Evolutionary conservation across 768 basidiomycete species (phyloP), one percentile per base, ranked within the genome.

Genomic region (Russula abietina): DNA sequence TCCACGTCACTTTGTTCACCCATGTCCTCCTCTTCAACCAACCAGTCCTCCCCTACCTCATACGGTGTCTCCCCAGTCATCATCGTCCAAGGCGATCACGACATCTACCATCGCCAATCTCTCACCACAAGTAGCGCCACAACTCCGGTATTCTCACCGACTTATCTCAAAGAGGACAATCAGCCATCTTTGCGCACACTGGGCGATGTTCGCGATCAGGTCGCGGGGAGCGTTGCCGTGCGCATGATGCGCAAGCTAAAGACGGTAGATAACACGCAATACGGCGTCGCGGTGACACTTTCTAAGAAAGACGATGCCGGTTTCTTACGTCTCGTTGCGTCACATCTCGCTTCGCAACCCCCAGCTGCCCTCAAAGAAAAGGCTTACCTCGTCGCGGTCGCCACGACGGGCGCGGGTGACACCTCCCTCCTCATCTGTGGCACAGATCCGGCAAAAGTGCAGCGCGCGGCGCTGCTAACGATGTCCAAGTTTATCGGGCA

Each of bases 401-500:
- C 79, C 19, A 81, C 83, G 0, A 81, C 80, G 7, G 77, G 79
- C 63, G 11, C 60, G 4, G 69, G 69, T 3, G 57, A 64, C 55
- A 65, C 67, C 7, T 71, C 77, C 2, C 75, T 91, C 14, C 75
- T 89, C 58, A 76, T 91, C 58, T 80, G 79, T 53, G 83, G 83
- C 10, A 82, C 86, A 8, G 78, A 80, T 1, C 73, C 75, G 12
- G 78, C 81, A 10, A 79, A 81, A 55, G 79, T 89, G n/a, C 81
- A 86, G 56, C 83, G 87, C 26, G 87, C 88, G 0, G 78, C 83
- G 28, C 78, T 88, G 9, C 81, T 91, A 57, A 78, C 81, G 16
- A 77, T 77, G 57, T 80, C 87, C 39, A 90, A 90, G 70, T 87
- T 91, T 69, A 75, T 87, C n/a, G 84, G 84, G 3, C 79, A 87